Evolutionary conservation across 768 basidiomycete genomes (phyloP).

Genomic region (Russula virescens): DNA sequence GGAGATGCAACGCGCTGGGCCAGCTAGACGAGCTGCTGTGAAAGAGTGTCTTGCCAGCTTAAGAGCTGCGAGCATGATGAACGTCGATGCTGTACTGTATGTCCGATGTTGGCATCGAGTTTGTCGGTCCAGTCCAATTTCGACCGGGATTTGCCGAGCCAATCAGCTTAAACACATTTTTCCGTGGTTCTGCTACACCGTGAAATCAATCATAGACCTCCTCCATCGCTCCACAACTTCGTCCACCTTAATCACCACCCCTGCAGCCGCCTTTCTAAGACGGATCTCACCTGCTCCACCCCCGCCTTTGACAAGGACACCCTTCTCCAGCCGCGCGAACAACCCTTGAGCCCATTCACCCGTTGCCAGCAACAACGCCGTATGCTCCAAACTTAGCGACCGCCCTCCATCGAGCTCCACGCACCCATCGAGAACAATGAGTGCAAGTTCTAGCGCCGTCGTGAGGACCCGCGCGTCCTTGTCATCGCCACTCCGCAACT

Average conservation of each 20-base stretch:
- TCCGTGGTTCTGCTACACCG: not conserved
- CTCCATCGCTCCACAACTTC: slow-evolving; percentile 64
- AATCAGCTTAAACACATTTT: slow-evolving; percentile 7
- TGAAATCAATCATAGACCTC: slow-evolving; percentile 49
- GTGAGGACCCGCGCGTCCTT: slow-evolving; percentile 73
- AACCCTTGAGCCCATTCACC: slow-evolving; percentile 79
- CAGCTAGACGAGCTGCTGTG: slow-evolving; percentile 1
- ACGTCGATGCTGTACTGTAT: not conserved
- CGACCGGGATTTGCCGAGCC: slow-evolving; percentile 22
- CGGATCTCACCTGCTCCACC: slow-evolving; percentile 61
- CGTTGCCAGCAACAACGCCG: slow-evolving; percentile 58
- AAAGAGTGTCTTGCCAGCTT: slow-evolving; percentile 11
- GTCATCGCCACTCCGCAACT: slow-evolving; percentile 24
- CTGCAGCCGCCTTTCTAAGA: slow-evolving; percentile 66
- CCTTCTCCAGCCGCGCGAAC: slow-evolving; percentile 59
- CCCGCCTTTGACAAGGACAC: slow-evolving; percentile 52
- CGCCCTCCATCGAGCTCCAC: slow-evolving; percentile 74
- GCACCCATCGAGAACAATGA: slow-evolving; percentile 70
- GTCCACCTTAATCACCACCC: slow-evolving; percentile 76
- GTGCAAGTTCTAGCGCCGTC: slow-evolving; percentile 68
- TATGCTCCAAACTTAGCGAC: slow-evolving; percentile 68
- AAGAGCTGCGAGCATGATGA: slow-evolving; percentile 13
- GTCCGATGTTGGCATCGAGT: not conserved
- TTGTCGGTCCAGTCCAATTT: too few species aligned
- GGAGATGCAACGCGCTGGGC: slow-evolving; percentile 30